Conservation (phyloP, 805 yeast genomes). For the Debaryomyces maramus region DNA sequence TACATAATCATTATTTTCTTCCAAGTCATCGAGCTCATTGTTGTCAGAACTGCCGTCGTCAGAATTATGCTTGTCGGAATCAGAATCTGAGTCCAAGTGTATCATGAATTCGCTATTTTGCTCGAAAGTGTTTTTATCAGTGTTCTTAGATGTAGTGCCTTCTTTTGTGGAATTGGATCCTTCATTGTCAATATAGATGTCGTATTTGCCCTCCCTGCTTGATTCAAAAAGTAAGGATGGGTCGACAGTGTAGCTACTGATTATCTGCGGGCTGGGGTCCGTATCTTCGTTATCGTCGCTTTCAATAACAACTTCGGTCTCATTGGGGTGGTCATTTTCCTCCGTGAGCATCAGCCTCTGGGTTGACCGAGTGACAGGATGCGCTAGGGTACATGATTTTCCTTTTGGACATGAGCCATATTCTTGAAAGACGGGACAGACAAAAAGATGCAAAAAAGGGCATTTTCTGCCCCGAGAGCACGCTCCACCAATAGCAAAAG, state of each 20-base stretch:
- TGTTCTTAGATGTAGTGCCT: not conserved
- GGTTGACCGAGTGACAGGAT: constrained; percentile 32
- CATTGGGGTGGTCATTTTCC: constrained; percentile 15
- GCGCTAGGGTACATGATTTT: constrained; percentile 52
- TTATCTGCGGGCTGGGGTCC: constrained; percentile 10
- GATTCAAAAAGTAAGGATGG: constrained; percentile 24
- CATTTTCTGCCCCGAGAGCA: constrained; percentile 64
- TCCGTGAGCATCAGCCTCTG: constrained; percentile 24
- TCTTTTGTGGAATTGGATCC: not conserved
- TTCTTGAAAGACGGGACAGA: constrained; percentile 73
- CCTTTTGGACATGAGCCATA: constrained; percentile 59
- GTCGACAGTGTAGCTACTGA: constrained; percentile 36
- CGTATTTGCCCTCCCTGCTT: constrained; percentile 22
- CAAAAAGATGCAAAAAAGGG: constrained; percentile 53
- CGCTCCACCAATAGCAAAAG: constrained; percentile 67
- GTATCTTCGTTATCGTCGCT: constrained; percentile 13
- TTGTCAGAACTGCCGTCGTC: constrained; percentile 1
- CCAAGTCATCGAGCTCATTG: constrained; percentile 16
- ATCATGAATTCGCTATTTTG: constrained; percentile 19
- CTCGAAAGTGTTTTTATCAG: not conserved
- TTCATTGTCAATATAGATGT: constrained; percentile 23
- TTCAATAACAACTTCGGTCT: constrained; percentile 18
- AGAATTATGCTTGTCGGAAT: not conserved
- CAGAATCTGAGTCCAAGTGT: constrained; percentile 12
- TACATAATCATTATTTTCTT: constrained; percentile 25